Base-by-base conservation (phyloP, 2,329 filamentous ascomycete genomes). In the Colletotrichum musicola region DNA sequence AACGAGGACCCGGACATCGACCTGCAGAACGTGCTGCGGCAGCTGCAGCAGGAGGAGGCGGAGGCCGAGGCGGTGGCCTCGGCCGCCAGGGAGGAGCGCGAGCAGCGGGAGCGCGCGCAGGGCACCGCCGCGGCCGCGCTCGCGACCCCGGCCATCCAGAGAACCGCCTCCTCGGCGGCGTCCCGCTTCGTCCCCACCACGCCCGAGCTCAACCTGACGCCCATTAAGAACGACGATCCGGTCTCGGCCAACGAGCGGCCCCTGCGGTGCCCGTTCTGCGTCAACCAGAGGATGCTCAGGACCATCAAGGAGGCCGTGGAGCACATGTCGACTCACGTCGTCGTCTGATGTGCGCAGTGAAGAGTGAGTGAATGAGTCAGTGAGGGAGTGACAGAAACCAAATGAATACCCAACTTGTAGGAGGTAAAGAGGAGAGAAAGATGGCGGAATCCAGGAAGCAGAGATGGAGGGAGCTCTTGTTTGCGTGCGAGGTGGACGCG, bases 291-390 rank as follows among this genome's bases (percentile, higher is more conserved):
- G 6, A 88, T 89, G 86, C 80, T 90, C 59, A 81, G 87, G 18
- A 86, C 83, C 1, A 87, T 89, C 53, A 89, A 88, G 76, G 88
- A 90, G 74, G 86, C 88, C 4, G 87, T 90, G 3, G 88, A 90
- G 75, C 88, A 90, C 73, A 81, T 90, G 82, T 87, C 87, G 12
- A 89, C 86, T 2, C 88, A 90, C 69, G 88, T 90, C 4, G 83
- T 89, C 14, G 86, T 89, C 18, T 86, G 75, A 75, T 22, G 22
- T 18, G n/a, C 27, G 61, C 18, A 1, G 14, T 14, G 13, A 4
- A 25, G 22, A 25, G 22, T 4, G 22, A 25, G 40, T 12, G 12
- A 14, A 4, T 16, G 40, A 42, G 12, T 35, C 13, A 16, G 40
- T 42, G 40, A 6, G 1, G 40, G 16, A 42, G 40, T 30, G 7